These are phyloP conservation scores for Leccinum boreale DNA, from an alignment of 768 basidiomycete species.

Conservation along the genomic window DNA sequence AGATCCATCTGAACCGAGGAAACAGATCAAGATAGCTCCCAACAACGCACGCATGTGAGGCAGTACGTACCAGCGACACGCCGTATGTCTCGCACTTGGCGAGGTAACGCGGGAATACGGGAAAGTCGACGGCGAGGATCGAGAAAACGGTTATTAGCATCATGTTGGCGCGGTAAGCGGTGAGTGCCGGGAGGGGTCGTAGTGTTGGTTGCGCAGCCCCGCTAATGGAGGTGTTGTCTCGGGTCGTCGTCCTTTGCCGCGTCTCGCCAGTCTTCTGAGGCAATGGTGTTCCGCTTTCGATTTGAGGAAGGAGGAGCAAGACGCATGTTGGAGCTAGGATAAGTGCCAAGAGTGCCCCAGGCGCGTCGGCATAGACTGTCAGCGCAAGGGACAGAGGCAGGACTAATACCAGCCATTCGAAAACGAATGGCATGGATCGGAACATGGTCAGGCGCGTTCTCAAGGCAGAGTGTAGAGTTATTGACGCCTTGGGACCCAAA, in stretches of 20 bases:
- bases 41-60: not conserved
- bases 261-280: conserved; percentile 39
- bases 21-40: not conserved
- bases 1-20: conserved; percentile 78
- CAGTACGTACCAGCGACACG: conserved; percentile 73
- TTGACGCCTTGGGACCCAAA: conserved; percentile 53
- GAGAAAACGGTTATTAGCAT: conserved; percentile 87
- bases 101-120: conserved; percentile 80
- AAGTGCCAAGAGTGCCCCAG: conserved; percentile 47
- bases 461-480: conserved; percentile 64
- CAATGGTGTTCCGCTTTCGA: conserved; percentile 46
- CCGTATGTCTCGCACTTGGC: conserved; percentile 96
- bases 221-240: not conserved
- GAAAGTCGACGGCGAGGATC: conserved; percentile 96
- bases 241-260: not conserved
- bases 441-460: conserved; percentile 45
- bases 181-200: conserved; percentile 68
- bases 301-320: conserved; percentile 42
- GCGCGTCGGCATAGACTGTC: conserved; percentile 66
- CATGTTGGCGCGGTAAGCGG: conserved; percentile 91
- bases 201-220: conserved; percentile 6
- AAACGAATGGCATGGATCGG: conserved; percentile 35
- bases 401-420: conserved; percentile 65
- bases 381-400: conserved; percentile 80
- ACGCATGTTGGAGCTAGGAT: conserved; percentile 46